Percentiles rank a stretch among this genome's conserved stretches.
Conservation (phyloP, 306 rosid genomes). For the Morella rubra region DNA sequence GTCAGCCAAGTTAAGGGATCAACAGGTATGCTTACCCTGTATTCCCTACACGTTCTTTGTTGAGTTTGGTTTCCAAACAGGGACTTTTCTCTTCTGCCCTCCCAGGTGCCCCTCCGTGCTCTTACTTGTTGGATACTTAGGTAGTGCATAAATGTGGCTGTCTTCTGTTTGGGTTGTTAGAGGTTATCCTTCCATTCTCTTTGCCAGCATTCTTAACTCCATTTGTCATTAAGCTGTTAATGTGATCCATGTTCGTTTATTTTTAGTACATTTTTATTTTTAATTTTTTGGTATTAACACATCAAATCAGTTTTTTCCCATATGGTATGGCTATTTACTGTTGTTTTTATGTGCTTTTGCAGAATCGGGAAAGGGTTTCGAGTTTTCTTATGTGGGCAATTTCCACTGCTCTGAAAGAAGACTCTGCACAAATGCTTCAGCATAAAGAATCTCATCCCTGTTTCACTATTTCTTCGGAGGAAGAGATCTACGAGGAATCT, state of each 20-base stretch:
- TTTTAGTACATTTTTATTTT: background rate
- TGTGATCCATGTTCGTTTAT: background rate
- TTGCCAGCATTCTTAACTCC: background rate
- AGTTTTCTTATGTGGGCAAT: conserved; percentile 72
- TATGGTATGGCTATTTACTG: conserved; percentile 12
- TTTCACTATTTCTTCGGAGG: conserved; percentile 31
- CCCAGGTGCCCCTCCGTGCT: background rate
- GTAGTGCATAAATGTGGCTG: background rate
- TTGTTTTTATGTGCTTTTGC: conserved; percentile 23
- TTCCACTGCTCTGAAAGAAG: conserved; percentile 53
- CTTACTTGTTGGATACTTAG: background rate
- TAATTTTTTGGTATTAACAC: background rate
- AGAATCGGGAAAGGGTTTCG: conserved; percentile 60
- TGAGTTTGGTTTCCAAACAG: background rate
- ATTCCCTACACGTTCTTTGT: background rate
- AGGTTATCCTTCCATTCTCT: background rate
- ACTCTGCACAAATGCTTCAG: conserved; percentile 39
- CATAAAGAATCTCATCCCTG: conserved; percentile 32
- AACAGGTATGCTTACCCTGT: background rate
- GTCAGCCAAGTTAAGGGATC: conserved; percentile 32
- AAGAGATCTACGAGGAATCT: conserved; percentile 39
- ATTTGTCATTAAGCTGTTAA: background rate
- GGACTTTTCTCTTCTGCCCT: background rate
- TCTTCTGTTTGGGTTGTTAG: background rate
- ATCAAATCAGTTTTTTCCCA: background rate